Evolutionary conservation across 2,329 filamentous ascomycete genomes (phyloP), one percentile per base, ranked within the genome.

Genomic region (Emmonsiellopsis sp.): DNA sequence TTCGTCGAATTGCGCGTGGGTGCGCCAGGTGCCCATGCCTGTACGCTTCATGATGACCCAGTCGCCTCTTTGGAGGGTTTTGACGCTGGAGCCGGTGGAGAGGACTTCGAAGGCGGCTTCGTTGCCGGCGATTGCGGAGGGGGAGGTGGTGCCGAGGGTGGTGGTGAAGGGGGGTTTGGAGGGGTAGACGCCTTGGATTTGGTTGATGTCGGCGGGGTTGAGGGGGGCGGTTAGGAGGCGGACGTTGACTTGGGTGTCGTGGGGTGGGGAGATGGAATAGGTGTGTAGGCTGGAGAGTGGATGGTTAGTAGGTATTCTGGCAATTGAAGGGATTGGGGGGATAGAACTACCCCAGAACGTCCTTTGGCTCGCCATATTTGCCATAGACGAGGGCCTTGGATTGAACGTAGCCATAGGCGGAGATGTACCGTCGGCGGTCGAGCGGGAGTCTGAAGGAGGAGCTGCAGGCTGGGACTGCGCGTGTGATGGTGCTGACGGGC

Each of bases 201-300:
- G 92, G 77, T 98, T 98, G 71, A 98, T 88, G 73, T 98, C 93
- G 65, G 93, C 91, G 26, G 93, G 93, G 75, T 98, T 98, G 70
- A 98, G 89, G 54, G 93, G 89, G 1, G 90, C 84, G 34, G 91
- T 88, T 63, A 98, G 87, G 63, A 93, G 85, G 69, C 89, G 89
- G 56, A 98, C 77, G 52, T 92, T 90, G 61, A 94, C 74, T 58
- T 80, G 75, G 53, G 80, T 74, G 47, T 87, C 85, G 58, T 74
- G 65, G 5, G 74, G 74, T 7, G 75, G 67, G 5, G 74, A 74
- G 52, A 77, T 74, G 7, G 75, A 77, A 60, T 77, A 72, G 32
- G 72, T 72, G 60, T 77, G 75, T 35, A 77, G 67, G 20, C 73
- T 68, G 52, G 2, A 41, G 16, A 46, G 13, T 5, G 20, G 38